Evolutionary conservation across 1,139 yeast species (phyloP), one percentile per base, ranked within the genome.

Genomic region (Candida glucosophila): DNA sequence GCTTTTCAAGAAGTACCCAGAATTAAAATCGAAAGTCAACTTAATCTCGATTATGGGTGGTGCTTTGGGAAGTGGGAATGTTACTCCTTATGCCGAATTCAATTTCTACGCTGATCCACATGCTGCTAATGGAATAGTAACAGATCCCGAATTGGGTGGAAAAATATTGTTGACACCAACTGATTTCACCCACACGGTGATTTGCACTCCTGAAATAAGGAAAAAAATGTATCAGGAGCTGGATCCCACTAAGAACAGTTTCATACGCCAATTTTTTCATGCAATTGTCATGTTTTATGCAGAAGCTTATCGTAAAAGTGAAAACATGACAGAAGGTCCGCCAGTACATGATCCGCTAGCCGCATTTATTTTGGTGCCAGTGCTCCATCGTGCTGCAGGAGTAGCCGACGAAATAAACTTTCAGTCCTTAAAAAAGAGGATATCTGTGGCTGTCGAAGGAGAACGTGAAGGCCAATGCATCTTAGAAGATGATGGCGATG

Each of bases 291-390:
- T 57, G 27, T 78, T 64, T 41, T 78, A 75, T 44, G 65, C 65
- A 3, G 53, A 52, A 16, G 45, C 69, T 7, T 76, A 73, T 45
- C 53, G 49, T 27, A 44, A 47, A 12, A 51, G 47, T n/a, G 65
- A 61, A 39, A 70, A 66, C 3, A 63, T 67, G 36, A 41, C 33
- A 3, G 39, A 48, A 3, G 92, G 93, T 0, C 90, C 93, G 1
- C 88, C 92, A 1, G 64, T 82, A 2, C 94, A 85, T 48, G 94
- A 83, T 44, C 92, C 94, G 0, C 52, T 81, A 23, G 83, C 94
- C 0, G 58, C 81, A 3, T 74, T 68, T 27, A 71, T 72, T 1
- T 44, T 80, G 14, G 47, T 80, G 22, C 73, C 77, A 3, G 27
- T 54, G 19, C 40, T 67, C 16, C 54, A 56, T 20, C 50, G 55